Base-by-base conservation (phyloP, 2,329 filamentous ascomycete species). In the Aspergillus versicolor region DNA sequence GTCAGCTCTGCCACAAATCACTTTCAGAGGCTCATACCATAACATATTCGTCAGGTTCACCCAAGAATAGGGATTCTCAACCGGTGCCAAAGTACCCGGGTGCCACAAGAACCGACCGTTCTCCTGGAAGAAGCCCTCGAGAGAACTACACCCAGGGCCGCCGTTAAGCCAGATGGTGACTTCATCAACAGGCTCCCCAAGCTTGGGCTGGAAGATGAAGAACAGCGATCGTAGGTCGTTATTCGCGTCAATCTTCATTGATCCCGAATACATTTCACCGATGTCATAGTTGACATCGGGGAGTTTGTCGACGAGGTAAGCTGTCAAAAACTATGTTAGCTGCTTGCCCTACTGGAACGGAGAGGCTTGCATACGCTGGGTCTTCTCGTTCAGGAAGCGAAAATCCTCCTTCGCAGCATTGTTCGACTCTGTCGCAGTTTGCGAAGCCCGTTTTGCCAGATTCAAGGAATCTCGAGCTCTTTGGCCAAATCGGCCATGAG, bases 21-120 rank as follows among this genome's bases (percentile, higher is more conserved):
- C 40, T 7, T 1, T 1, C 40, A 22, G 21, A 17, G 9, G 15
- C n/a, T 11, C 47, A 8, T 89, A 81, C 84, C 86, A 94, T 46
- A 94, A 77, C 66, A 92, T 83, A 71, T 92, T 91, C 52, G 89
- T 89, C 37, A 93, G 73, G 50, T 88, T 88, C 58, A 84, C 84
- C 88, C 88, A 92, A n/a, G 83, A 82, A 76, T 87, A 92, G 0
- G 83, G 80, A 67, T 92, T 92, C 44, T 78, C 75, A 0, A 85
- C 79, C 0, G 89, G 88, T 17, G 80, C 79, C 54, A 80, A 82
- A 1, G 88, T 92, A 34, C 90, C 90, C 12, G 84, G 80, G 67
- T 88, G 83, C 87, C 88, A 90, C 5, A 82, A 56, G 65, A 91
- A 88, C 0, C 89, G 88, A 0, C 90, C 89, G 64, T 91, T 92